Percentiles rank a stretch among this genome's conserved stretches.
Conservation (phyloP, 345 rosid genomes). For the Eucalyptus tenuipes region DNA sequence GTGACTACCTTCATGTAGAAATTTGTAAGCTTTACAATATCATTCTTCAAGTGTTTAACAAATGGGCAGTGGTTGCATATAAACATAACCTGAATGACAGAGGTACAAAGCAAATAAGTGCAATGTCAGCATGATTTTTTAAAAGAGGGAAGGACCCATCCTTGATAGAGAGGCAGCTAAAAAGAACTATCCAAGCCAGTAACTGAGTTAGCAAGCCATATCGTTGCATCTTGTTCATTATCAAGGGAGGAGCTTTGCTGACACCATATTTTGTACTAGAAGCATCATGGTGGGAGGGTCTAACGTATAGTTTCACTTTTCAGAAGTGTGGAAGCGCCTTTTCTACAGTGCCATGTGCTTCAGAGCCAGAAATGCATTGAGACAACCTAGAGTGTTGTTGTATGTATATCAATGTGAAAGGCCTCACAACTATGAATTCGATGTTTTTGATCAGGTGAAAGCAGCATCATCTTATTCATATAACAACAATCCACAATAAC, state of each 20-base stretch:
- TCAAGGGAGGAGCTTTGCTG: not conserved
- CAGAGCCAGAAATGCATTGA: not conserved
- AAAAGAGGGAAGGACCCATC: not conserved
- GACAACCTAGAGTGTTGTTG: not conserved
- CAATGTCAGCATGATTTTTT: not conserved
- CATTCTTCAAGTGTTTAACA: conserved; percentile 85
- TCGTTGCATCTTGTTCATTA: not conserved
- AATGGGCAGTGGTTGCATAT: conserved; percentile 93
- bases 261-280: not conserved
- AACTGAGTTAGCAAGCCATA: not conserved
- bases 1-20: conserved; percentile 51
- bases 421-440: not conserved
- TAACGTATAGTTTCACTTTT: not conserved
- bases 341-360: not conserved
- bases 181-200: not conserved
- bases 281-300: not conserved
- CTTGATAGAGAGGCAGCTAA: not conserved
- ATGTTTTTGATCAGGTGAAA: not conserved
- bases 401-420: not conserved
- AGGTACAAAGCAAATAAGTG: not conserved
- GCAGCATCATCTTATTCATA: not conserved
- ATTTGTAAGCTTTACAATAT: conserved; percentile 62
- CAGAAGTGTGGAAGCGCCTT: not conserved
- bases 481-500: not conserved
- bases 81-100: conserved; percentile 55